phyloP scores from a whole-genome alignment of 202 grass and related monocot genomes.

The Cymbopogon flexuosus region DNA sequence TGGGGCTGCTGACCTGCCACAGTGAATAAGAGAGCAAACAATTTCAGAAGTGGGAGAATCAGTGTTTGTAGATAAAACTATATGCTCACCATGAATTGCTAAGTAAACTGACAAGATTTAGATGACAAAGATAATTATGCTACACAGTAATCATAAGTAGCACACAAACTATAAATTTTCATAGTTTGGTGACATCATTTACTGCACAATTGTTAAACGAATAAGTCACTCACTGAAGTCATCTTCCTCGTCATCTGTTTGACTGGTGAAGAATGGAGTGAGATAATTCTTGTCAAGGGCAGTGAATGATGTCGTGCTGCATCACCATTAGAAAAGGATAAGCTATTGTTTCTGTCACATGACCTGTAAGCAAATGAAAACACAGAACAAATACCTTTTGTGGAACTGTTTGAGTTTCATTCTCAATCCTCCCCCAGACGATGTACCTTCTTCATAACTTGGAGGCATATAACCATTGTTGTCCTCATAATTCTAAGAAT shows the following conservation, averaged over 20 bases:
- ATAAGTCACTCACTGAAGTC: constrained; percentile 54
- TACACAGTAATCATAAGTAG: neutral
- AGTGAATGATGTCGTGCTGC: constrained; percentile 90
- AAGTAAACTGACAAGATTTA: neutral
- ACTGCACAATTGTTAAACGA: neutral
- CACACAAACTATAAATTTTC: neutral
- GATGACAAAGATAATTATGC: neutral
- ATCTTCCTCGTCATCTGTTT: constrained; percentile 72
- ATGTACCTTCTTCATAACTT: constrained; percentile 67
- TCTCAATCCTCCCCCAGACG: constrained; percentile 76
- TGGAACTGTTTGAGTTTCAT: constrained; percentile 97
- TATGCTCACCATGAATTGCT: neutral
- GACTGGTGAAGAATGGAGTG: constrained; percentile 97
- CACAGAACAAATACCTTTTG: constrained; percentile 56
- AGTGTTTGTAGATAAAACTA: neutral
- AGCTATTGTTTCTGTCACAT: neutral
- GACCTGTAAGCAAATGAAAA: constrained; percentile 8
- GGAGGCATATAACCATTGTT: constrained; percentile 77
- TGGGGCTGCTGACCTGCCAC: constrained; percentile 48
- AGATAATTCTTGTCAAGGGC: constrained; percentile 96
- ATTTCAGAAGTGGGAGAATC: constrained; percentile 15
- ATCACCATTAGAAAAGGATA: constrained; percentile 38
- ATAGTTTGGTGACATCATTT: neutral
- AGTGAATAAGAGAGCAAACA: constrained; percentile 2
- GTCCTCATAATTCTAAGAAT: constrained; percentile 62